Base-by-base conservation (phyloP, 2,329 filamentous ascomycete species). In the Trichophyton benhamiae region DNA sequence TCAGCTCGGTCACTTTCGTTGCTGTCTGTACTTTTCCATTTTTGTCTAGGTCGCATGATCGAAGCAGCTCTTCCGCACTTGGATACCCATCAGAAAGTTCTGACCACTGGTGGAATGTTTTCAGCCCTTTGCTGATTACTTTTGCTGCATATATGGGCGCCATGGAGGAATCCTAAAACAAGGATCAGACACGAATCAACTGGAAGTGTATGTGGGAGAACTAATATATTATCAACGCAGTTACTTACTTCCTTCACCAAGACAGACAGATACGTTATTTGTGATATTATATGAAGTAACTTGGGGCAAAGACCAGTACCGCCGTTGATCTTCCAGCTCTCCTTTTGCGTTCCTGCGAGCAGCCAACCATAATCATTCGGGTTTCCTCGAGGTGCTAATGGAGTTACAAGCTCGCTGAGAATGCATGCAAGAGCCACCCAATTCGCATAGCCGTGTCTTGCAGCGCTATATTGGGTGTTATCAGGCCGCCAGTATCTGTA, bases 241-340 rank as follows among this genome's bases (percentile, higher is more conserved):
- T n/a, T 4, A 30, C 30, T 41, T 20, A 59, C 57, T 11, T 48
- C 22, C 17, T 44, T 59, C 41, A 59, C 27, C 20, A 59, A 20
- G 13, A 33, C n/a, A 25, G 59, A 62, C 13, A 65, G 46, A 27
- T 63, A 58, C 2, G 63, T 65, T 53, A 60, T 55, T 42, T 66
- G 60, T 4, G 62, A 60, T n/a, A 64, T 64, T n/a, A 61, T 64
- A 44, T 65, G 65, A 17, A 66, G 44, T 11, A 66, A 58, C n/a
- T 59, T 59, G 8, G 57, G 57, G 8, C 60, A 62, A 3, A 65
- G 52, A 17, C 65, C 65, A 7, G 62, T 65, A 11, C 49, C 41
- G 27, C 63, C 63, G 33, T 64, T 22, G n/a, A 66, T 65, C 30
- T 46, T 61, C n/a, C 61, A 25, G 17, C 57, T 53, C 8, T 65